These are phyloP conservation scores for Thalassiosira oceanica DNA, from an alignment of 352 stramenopile genomes.

Conservation along the genomic window DNA sequence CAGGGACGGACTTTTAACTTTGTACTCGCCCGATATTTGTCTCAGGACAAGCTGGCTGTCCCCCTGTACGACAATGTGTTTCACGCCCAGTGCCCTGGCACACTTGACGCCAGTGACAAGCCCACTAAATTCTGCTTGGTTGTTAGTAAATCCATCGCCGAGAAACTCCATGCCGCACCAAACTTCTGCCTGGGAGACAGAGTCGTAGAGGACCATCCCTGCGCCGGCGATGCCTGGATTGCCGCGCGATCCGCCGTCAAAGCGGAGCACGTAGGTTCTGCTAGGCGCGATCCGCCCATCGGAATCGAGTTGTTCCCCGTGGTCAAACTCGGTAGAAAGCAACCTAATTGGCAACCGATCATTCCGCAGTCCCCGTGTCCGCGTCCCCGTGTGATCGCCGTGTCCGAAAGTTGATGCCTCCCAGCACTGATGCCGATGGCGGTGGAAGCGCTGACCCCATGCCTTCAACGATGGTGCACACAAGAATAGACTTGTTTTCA, in stretches of 20 bases:
- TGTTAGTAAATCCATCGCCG: slow-evolving; percentile 51
- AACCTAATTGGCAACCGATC: no score
- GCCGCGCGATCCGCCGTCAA: slow-evolving; percentile 64
- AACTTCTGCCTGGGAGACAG: slow-evolving; percentile 24
- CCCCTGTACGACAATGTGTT: slow-evolving; percentile 48
- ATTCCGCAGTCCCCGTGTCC: no score
- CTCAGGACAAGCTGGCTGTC: slow-evolving; percentile 67
- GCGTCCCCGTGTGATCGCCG: no score
- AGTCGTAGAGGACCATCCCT: slow-evolving; percentile 65
- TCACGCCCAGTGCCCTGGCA: slow-evolving; percentile 48
- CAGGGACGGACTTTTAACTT: slow-evolving; percentile 48
- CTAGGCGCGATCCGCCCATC: slow-evolving; percentile 41
- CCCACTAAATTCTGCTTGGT: slow-evolving; percentile 63
- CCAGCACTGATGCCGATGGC: no score
- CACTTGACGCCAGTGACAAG: slow-evolving; percentile 58
- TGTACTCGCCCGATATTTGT: slow-evolving; percentile 61
- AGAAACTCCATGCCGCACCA: slow-evolving; percentile 54
- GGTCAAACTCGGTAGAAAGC: no score
- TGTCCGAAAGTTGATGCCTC: no score
- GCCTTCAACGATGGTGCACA: no score
- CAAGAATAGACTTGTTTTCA: no score
- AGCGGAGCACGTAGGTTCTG: slow-evolving; percentile 66
- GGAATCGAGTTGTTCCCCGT: no score
- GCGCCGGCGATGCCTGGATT: slow-evolving; percentile 53
- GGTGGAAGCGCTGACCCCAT: no score